phyloP scores from a whole-genome alignment of 208 protist species.

The Leishmania braziliensis region DNA sequence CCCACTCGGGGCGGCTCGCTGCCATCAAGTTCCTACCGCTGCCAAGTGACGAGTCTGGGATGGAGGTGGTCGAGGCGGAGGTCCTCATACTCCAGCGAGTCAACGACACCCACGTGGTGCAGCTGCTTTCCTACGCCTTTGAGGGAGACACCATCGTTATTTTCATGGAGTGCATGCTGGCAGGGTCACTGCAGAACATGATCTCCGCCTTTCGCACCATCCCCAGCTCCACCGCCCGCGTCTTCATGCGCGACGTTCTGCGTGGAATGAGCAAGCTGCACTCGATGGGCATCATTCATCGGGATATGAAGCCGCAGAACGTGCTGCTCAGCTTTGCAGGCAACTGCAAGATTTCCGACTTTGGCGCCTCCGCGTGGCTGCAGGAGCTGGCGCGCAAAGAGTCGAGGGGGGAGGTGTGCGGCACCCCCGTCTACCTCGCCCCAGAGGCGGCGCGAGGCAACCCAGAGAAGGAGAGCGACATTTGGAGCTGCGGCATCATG shows the following conservation, averaged over 20 bases:
- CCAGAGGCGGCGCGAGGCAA: slow-evolving; percentile 82
- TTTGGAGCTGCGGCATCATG: slow-evolving; percentile 91
- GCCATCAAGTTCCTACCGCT: slow-evolving; percentile 88
- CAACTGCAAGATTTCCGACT: slow-evolving; percentile 92
- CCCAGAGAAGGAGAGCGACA: slow-evolving; percentile 74
- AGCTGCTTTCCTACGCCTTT: slow-evolving; percentile 87
- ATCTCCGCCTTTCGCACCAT: slow-evolving; percentile 72
- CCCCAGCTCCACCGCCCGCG: slow-evolving; percentile 59
- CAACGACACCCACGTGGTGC: slow-evolving; percentile 85
- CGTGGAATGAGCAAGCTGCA: slow-evolving; percentile 87
- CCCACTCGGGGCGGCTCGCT: slow-evolving; percentile 74
- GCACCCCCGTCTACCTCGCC: slow-evolving; percentile 89
- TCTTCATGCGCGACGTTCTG: slow-evolving; percentile 86
- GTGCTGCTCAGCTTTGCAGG: slow-evolving; percentile 81
- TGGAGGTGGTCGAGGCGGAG: slow-evolving; percentile 75
- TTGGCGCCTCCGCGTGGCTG: slow-evolving; percentile 82
- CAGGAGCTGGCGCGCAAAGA: slow-evolving; percentile 70
- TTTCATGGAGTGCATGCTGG: slow-evolving; percentile 93
- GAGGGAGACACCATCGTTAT: slow-evolving; percentile 71
- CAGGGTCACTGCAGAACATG: slow-evolving; percentile 82
- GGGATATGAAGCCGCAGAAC: slow-evolving; percentile 94
- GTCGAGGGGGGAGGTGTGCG: slow-evolving; percentile 57
- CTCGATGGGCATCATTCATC: slow-evolving; percentile 80
- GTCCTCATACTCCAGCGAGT: slow-evolving; percentile 83
- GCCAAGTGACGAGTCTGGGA: slow-evolving; percentile 61